Percentiles rank a stretch among this genome's conserved stretches.
phyloP scores from a whole-genome alignment of 306 rosid genomes.

The Lathyrus sativus region DNA sequence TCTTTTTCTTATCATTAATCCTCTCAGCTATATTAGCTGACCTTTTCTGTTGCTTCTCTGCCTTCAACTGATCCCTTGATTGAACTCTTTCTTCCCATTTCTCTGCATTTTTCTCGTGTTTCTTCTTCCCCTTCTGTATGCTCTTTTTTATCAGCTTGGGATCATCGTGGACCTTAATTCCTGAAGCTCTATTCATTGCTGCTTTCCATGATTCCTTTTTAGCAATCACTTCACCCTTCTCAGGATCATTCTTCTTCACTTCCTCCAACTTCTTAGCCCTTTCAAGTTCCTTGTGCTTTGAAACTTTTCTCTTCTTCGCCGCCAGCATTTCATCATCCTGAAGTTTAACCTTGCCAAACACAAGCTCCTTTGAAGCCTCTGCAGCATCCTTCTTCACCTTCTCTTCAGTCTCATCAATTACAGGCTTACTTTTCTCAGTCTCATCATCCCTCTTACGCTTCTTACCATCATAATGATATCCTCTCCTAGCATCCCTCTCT shows the following conservation, averaged over 20 bases:
- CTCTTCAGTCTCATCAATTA: slow-evolving; percentile 1
- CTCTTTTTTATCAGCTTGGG: slow-evolving; percentile 31
- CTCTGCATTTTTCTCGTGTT: slow-evolving; percentile 61
- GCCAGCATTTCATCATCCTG: slow-evolving; percentile 55
- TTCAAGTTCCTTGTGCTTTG: slow-evolving; percentile 72
- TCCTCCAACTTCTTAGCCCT: slow-evolving; percentile 69
- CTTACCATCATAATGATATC: not conserved
- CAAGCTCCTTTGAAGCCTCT: slow-evolving; percentile 75
- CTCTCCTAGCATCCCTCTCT: not conserved
- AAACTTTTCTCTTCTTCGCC: slow-evolving; percentile 63
- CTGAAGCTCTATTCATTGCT: slow-evolving; percentile 79
- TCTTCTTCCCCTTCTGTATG: slow-evolving; percentile 48
- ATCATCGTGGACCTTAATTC: slow-evolving; percentile 84
- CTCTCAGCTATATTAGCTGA: slow-evolving; percentile 68
- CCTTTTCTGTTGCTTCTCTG: slow-evolving; percentile 73
- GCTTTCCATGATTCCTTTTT: slow-evolving; percentile 73
- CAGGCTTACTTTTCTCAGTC: slow-evolving; percentile 28
- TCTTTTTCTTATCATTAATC: slow-evolving; percentile 69
- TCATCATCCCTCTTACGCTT: slow-evolving; percentile 13
- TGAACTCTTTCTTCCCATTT: slow-evolving; percentile 54
- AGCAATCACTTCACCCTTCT: slow-evolving; percentile 60
- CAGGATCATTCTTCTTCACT: slow-evolving; percentile 77
- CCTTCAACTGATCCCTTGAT: slow-evolving; percentile 64
- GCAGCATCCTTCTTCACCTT: slow-evolving; percentile 59
- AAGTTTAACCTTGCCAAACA: slow-evolving; percentile 74